A percentile compares a stretch with the other conserved stretches of the same genome.
Conservation (phyloP, 371 early-diverging fungal genomes). For the Fennellomyces sp. region DNA sequence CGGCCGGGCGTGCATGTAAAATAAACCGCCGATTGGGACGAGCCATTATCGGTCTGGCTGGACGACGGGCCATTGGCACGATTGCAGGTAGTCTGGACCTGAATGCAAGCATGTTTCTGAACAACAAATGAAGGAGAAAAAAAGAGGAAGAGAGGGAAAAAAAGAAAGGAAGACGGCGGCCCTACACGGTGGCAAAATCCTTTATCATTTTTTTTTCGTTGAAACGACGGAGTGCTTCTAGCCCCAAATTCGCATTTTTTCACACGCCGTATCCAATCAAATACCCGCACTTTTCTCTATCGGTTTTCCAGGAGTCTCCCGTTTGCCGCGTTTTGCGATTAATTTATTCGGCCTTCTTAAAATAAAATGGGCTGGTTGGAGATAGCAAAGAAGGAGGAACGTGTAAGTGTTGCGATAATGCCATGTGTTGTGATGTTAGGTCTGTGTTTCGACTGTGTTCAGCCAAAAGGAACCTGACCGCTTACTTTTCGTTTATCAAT, state of each 20-base stretch:
- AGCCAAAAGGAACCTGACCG: no score
- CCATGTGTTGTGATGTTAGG: no score
- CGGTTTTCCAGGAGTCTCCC: not conserved
- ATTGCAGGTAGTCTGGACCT: constrained; percentile 1
- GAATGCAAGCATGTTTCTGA: constrained; percentile 3
- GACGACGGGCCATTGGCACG: not conserved
- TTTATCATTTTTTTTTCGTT: not conserved
- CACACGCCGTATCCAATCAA: constrained; percentile 24
- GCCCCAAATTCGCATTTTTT: constrained; percentile 6
- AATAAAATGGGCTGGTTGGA: not conserved
- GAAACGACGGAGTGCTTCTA: constrained; percentile 1
- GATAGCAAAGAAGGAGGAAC: not conserved
- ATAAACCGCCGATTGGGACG: not conserved
- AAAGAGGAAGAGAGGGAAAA: not conserved
- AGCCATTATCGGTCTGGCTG: not conserved
- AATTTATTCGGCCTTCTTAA: no score
- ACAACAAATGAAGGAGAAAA: not conserved
- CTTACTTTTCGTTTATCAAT: no score
- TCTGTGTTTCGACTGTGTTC: no score
- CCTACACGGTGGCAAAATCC: constrained; percentile 1
- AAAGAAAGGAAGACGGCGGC: not conserved
- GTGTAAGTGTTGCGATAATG: no score
- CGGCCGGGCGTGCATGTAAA: not conserved
- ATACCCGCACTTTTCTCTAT: not conserved
- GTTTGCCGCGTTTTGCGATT: no score